Conservation (phyloP, 108 stramenopile genomes). For the Discostella pseudostelligera region DNA sequence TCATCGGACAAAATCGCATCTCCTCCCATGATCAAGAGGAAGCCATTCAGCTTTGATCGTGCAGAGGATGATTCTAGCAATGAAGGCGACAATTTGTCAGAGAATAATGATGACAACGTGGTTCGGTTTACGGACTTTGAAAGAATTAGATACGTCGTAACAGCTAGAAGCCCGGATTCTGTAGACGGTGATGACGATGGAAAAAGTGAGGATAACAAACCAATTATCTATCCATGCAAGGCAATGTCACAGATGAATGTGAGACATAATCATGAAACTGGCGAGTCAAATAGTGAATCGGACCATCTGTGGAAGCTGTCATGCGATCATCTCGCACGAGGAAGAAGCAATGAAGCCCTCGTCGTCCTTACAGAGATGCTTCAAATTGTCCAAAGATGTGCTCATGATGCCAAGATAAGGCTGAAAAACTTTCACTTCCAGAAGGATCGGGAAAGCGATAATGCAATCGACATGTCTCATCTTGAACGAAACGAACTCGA, state of each 20-base stretch:
- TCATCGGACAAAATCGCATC: constrained; percentile 20
- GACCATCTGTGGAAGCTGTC: constrained; percentile 33
- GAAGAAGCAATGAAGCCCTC: constrained; percentile 38
- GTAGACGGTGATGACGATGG: constrained; percentile 1
- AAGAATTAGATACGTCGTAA: constrained; percentile 2
- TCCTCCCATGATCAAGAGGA: constrained; percentile 28
- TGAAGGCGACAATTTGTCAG: neutral
- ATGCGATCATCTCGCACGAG: constrained; percentile 38
- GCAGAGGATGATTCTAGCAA: constrained; percentile 4
- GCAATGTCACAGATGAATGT: constrained; percentile 43
- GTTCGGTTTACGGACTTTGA: neutral
- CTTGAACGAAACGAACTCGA: constrained; percentile 30
- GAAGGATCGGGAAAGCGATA: constrained; percentile 8
- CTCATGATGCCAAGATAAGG: constrained; percentile 22
- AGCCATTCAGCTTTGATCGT: constrained; percentile 24
- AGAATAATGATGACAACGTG: constrained; percentile 8
- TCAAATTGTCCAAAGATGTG: constrained; percentile 11
- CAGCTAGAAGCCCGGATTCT: constrained; percentile 7
- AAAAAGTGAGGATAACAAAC: constrained; percentile 32
- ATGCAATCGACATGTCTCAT: neutral
- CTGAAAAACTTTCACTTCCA: constrained; percentile 34
- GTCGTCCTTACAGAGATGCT: constrained; percentile 27
- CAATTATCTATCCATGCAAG: constrained; percentile 32
- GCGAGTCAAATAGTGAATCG: constrained; percentile 13
- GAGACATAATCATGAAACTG: constrained; percentile 5